Base-by-base conservation (phyloP, 1,284 basidiomycete species). In the Trametes pubescens region DNA sequence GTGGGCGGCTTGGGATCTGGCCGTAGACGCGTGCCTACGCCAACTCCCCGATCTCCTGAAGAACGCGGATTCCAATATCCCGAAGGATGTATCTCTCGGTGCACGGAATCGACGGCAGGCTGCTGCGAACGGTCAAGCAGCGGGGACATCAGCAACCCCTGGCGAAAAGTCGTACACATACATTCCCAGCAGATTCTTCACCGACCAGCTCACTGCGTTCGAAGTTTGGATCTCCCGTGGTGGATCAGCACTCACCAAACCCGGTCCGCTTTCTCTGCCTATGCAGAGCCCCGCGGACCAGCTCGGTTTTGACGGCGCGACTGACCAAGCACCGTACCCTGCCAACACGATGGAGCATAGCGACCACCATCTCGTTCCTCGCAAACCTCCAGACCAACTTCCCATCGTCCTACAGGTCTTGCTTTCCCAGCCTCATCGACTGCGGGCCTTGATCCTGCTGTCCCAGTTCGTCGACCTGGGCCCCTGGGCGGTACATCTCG, bases 1-100 rank as follows among this genome's bases (percentile, higher is more conserved):
- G 14, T 99, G 97, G 97, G 91, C 93, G 57, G 94, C 94, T 4
- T 99, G 98, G 97, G 98, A 99, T 79, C 86, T 98, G 5, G 97
- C 97, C 0, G 93, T 99, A 1, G 98, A 99, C 75, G 90, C 94
- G n/a, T 97, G 95, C 73, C 83, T 99, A 16, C 87, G 94, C 13
- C 97, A 99, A 75, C 84, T 99, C 21, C 96, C 96, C 0, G 89
- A 93, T 13, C 80, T 99, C n/a, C 82, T 99, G 64, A 90, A 88
- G 69, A 82, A 88, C 70, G 77, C 84, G 24, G 78, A 85, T 62
- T 71, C 73, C 67, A 70, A 79, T 11, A 70, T 72, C 35, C 70
- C 73, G 44, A 77, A 75, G 49, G 71, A 74, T n/a, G 71, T 66
- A 6, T 76, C 76, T 10, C 67, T 77, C 5, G 75, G 76, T 3